Base-by-base conservation (phyloP, 1,284 basidiomycete genomes). In the Heliocybe sulcata region DNA sequence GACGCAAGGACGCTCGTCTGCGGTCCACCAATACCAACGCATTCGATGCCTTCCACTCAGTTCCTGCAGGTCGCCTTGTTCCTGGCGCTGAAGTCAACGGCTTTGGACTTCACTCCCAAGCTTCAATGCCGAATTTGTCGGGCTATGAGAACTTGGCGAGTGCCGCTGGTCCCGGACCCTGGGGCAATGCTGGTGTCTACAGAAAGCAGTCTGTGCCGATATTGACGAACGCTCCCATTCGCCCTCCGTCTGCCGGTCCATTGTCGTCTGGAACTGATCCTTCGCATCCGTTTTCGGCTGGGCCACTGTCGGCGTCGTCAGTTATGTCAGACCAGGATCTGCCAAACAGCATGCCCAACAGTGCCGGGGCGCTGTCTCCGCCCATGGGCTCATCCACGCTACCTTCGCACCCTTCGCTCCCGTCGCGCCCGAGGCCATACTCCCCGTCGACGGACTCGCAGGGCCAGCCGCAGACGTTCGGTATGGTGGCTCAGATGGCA, bases 31-130 rank as follows among this genome's bases (percentile, higher is more conserved):
- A 76, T 63, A 57, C 74, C 45, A 72, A 71, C 53, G 78, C 85
- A 2, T 90, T 81, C 64, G 88, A 91, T 62, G 84, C 87, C 2
- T 91, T 90, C 71, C 85, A 90, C 65, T 82, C 84, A 1, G 78
- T 86, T 1, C 75, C 76, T 2, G 65, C 80, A 62, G 68, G 69
- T 8, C 70, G 69, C 26, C 23, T 45, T 4, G n/a, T 16, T 19
- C 16, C 42, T 10, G 42, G 42, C 10, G 23, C 42, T 19, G 42
- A 45, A 16, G 23, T 4, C 42, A 45, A 45, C 16, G 42, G 42
- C 19, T 45, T 45, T 45, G 35, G 53, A 51, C 45, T 33, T 65
- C 9, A 66, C 62, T 55, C 68, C 22, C 48, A 54, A 25, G 45
- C 54, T 53, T 31, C 54, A 22, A 25, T 53, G n/a, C 42, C 42